Evolutionary conservation across 2,329 filamentous ascomycete genomes (phyloP).

Genomic region (Cercospora berteroae): DNA sequence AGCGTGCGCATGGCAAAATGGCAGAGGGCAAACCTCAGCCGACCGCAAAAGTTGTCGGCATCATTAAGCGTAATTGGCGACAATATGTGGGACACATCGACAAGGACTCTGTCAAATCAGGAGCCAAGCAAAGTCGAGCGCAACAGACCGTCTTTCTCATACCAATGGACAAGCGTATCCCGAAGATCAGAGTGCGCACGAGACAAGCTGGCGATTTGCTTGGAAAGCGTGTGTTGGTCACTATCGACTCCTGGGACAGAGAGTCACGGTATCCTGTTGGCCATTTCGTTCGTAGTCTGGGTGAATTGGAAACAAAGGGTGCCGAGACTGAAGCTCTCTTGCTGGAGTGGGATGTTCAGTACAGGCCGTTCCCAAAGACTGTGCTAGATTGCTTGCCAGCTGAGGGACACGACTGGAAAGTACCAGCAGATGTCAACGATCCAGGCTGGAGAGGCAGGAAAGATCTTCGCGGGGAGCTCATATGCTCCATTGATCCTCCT

Average conservation of each 20-base stretch:
- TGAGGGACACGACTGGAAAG: slow-evolving; percentile 92
- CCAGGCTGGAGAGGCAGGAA: slow-evolving; percentile 81
- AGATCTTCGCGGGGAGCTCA: slow-evolving; percentile 79
- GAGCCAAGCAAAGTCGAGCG: slow-evolving; percentile 71
- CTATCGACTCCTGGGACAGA: slow-evolving; percentile 92
- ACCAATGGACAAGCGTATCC: slow-evolving; percentile 96
- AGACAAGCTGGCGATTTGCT: slow-evolving; percentile 84
- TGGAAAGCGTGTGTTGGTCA: slow-evolving; percentile 87
- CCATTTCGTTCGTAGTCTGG: slow-evolving; percentile 89
- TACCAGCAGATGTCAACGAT: slow-evolving; percentile 75
- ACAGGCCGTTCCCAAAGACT: slow-evolving; percentile 92
- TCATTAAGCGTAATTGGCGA: slow-evolving; percentile 94
- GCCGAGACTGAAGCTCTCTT: slow-evolving; percentile 94
- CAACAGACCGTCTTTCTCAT: slow-evolving; percentile 93
- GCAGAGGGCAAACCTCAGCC: slow-evolving; percentile 79
- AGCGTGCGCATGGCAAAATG: slow-evolving; percentile 73
- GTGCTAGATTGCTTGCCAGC: slow-evolving; percentile 88
- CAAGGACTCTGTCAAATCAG: slow-evolving; percentile 73
- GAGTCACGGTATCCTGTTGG: slow-evolving; percentile 90
- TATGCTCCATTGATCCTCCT: slow-evolving; percentile 96
- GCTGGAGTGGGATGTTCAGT: slow-evolving; percentile 95
- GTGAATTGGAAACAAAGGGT: slow-evolving; percentile 93
- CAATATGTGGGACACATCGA: slow-evolving; percentile 98
- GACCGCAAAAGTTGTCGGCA: slow-evolving; percentile 85
- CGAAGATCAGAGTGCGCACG: slow-evolving; percentile 90